Evolutionary conservation across 495 filamentous ascomycete species (phyloP), one percentile per base, ranked within the genome.

Genomic region (Trichoderma virens): DNA sequence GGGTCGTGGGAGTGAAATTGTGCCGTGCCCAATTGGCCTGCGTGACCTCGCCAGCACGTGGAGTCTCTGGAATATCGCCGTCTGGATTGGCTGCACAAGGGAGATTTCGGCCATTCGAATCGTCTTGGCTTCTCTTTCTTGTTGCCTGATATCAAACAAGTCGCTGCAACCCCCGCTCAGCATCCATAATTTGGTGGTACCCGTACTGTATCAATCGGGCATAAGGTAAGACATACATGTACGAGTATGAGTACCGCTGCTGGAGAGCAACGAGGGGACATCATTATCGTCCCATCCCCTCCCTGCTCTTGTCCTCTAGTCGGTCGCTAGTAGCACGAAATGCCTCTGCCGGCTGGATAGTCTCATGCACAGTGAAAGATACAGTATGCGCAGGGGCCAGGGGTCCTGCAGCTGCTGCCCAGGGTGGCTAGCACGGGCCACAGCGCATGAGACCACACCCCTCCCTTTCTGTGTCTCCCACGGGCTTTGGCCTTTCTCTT

Each of bases 11-110:
- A 23, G 43, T 30, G 20, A 28, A 56, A 20, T 56, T 56, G 51
- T 14, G 16, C 27, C 27, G 51, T 56, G 51, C 25, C 51, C 51
- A 56, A 56, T 56, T 56, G 51, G 51, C 16, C 51, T 30, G 51
- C 51, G 51, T 56, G 51, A 56, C 51, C 51, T 56, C 25, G 51
- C 28, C 51, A 18, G 51, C 51, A 56, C 51, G 51, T 56, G 51
- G 51, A 56, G 51, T 56, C 51, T 27, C 47, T 27, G 11, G 9
- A 30, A 20, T 27, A 8, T 56, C 25, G 51, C 51, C 23, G 27
- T 30, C 27, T 56, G 25, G 51, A 56, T 56, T 56, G 51, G 51
- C 51, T 56, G 25, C 51, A 13, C 1, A 4, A 27, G 20, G 23
- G 16, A 18, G 25, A 27, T 30, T 23, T 13, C 23, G 25, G 11